These are phyloP conservation scores for Xylariaceae sp. DNA, from an alignment of 2,329 filamentous ascomycete genomes.

Conservation along the genomic window DNA sequence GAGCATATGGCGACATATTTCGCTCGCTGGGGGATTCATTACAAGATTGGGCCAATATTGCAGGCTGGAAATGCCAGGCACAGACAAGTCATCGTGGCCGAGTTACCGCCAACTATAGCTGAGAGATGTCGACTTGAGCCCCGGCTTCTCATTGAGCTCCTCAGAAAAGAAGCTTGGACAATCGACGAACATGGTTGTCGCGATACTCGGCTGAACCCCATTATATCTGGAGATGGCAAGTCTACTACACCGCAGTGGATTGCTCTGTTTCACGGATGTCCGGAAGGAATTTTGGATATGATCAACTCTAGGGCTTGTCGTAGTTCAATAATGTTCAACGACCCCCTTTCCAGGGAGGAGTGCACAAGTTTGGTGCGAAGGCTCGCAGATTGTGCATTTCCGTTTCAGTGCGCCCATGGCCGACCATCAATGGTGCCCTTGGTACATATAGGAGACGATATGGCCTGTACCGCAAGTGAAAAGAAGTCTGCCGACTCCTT, in stretches of 20 bases:
- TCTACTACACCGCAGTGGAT: slow-evolving; percentile 45
- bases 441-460: slow-evolving; percentile 42
- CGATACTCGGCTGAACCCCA: neutral
- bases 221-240: slow-evolving; percentile 2
- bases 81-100: slow-evolving; percentile 43
- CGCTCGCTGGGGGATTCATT: slow-evolving; percentile 67
- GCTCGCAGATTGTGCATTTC: slow-evolving; percentile 62
- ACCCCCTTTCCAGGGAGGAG: slow-evolving; percentile 52
- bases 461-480: slow-evolving; percentile 3
- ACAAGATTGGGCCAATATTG: slow-evolving; percentile 38
- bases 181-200: slow-evolving; percentile 44
- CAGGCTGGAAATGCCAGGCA: slow-evolving; percentile 4
- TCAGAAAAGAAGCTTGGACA: slow-evolving; percentile 71
- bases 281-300: slow-evolving; percentile 68
- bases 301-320: slow-evolving; percentile 71
- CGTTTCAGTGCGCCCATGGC: slow-evolving; percentile 81
- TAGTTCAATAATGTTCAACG: slow-evolving; percentile 84
- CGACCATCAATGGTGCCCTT: slow-evolving; percentile 60
- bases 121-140: slow-evolving; percentile 73
- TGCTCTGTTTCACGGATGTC: slow-evolving; percentile 61
- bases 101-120: slow-evolving; percentile 65
- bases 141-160: slow-evolving; percentile 63
- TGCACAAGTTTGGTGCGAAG: slow-evolving; percentile 53
- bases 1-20: slow-evolving; percentile 52
- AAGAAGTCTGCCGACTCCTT: slow-evolving; percentile 16